Evolutionary conservation across 2,329 filamentous ascomycete genomes (phyloP), one percentile per base, ranked within the genome.

Genomic region (Aphanocladium album): DNA sequence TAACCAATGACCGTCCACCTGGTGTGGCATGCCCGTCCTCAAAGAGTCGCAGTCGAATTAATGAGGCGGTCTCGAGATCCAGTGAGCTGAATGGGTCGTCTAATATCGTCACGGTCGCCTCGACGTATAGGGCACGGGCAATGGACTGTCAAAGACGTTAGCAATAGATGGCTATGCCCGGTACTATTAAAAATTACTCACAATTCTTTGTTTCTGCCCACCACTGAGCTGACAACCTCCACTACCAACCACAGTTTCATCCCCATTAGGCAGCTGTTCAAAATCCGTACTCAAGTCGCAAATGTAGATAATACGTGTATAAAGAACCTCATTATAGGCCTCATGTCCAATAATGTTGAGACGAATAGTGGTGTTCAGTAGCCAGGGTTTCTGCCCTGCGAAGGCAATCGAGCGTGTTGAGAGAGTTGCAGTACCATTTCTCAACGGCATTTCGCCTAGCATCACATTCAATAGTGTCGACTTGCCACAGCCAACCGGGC

Each of bases 351-450:
- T 61, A 5, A 81, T 76, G 39, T 75, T 76, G 0, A 76, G 63
- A 7, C 69, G 68, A 17, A 80, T 65, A 0, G 72, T 74, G 1
- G 64, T 68, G 60, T 80, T 80, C 4, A 70, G 69, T 1, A 79
- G 69, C 77, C 78, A 81, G 0, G 78, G 72, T 0, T 67, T 69
- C 56, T 81, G 49, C 3, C 39, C 49, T 2, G 47, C 45, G 25
- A 17, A 60, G 5, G 47, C 62, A 63, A 62, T 57, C 63, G 62
- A 52, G 19, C 27, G 19, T 2, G 57, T 53, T 3, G 25, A 12
- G 2, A 53, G 11, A 4, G 25, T 9, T 8, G 41, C 30, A 2
- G 7, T 1, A 14, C 57, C 57, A 12, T 21, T 52, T 3, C 19
- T 23, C 3, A 53, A n/a, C 3, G n/a, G 5, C 16, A 37, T 37